Base-by-base conservation (phyloP, 192 early-diverging fungal species). In the Gaertneriomyces semiglobifer region DNA sequence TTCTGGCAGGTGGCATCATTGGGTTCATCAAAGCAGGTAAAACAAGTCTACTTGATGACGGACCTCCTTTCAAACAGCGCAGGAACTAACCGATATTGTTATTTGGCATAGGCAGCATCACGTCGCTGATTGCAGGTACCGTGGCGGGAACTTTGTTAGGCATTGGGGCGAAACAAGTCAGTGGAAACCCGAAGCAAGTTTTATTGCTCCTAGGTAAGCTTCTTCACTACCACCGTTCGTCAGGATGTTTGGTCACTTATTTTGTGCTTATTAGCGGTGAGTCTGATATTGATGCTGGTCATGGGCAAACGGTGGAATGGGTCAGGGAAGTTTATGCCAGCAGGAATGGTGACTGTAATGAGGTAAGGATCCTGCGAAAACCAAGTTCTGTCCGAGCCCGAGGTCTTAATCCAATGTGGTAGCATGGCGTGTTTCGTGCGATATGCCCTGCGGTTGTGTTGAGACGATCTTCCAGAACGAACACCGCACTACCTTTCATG, bases 1-100 rank as follows among this genome's bases (percentile, higher is more conserved):
- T 61, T 16, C 62, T 69, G 33, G 11, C 62, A 11, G 68, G 68
- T 19, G 68, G 68, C 38, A 43, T 69, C 3, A 62, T 69, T 18
- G 68, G 68, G 52, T 69, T 69, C 42, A 44, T 62, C 11, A 69
- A 62, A 53, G 68, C 68, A 6, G 68, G 68, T 69, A 44, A 9
- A n/a, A n/a, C n/a, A n/a, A n/a, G n/a, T n/a, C n/a, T n/a, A n/a
- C n/a, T n/a, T n/a, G n/a, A n/a, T n/a, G 9, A 9, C 9, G 9
- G 11, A 2, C 25, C 52, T 16, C 54, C 11, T 2, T 8, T 11
- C 33, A 33, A 44, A 18, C 16, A 5, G 39, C 14, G 59, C 39
- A 44, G 0, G 12, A n/a, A 14, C 12, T 12, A 14, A 14, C 56
- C 33, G 4, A 33, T 14, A 14, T 6, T 4, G 18, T 11, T 16